Evolutionary conservation across 2,329 filamentous ascomycete species (phyloP).

Genomic region (Teratosphaeria gauchensis): DNA sequence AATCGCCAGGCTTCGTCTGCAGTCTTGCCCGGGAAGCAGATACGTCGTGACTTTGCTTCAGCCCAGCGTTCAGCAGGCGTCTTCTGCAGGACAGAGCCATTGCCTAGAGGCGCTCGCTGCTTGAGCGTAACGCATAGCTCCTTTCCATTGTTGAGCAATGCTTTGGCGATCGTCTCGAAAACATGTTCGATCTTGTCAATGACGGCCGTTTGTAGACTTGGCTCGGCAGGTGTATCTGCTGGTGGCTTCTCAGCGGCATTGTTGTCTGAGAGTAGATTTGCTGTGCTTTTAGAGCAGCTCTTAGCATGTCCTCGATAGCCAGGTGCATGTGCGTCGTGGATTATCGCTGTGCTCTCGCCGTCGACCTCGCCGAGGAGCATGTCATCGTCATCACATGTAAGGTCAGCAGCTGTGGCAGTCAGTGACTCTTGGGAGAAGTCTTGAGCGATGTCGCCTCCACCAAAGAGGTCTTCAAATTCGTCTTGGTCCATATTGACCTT

Average conservation of each 20-base stretch:
- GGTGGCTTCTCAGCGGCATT: neutral
- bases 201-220: neutral
- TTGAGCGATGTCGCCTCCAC: conserved; percentile 8
- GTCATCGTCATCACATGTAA: conserved; percentile 4
- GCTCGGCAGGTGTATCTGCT: neutral
- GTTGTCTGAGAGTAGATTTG: neutral
- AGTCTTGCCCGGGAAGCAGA: conserved; percentile 47
- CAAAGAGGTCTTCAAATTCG: conserved; percentile 20
- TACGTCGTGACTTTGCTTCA: conserved; percentile 11
- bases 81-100: conserved; percentile 5
- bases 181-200: conserved; percentile 44
- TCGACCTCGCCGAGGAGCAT: neutral
- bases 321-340: neutral
- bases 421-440: conserved; percentile 17
- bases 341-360: neutral
- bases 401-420: conserved; percentile 10
- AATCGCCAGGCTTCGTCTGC: conserved; percentile 50
- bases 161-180: conserved; percentile 43
- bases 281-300: too few species aligned
- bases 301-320: neutral
- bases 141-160: conserved; percentile 34
- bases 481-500: conserved; percentile 9
- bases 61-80: conserved; percentile 9
- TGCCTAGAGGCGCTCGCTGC: conserved; percentile 9
- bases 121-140: conserved; percentile 42